Percentiles rank a stretch among this genome's conserved stretches.
Conservation (phyloP, 2,329 filamentous ascomycete species). For the Ceratocystis cubensis region DNA sequence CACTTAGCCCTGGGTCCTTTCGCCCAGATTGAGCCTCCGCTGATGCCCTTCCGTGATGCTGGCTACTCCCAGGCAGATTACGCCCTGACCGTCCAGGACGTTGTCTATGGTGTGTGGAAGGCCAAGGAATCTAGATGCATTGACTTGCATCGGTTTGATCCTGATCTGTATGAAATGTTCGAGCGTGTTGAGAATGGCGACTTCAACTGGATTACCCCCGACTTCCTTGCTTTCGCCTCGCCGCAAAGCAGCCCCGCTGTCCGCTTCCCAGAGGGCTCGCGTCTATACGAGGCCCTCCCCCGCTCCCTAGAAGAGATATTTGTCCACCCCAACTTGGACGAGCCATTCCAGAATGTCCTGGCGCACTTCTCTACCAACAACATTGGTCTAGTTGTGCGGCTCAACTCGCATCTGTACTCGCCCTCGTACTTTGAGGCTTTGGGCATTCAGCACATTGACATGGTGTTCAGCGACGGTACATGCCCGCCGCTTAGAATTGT, state of each 20-base stretch:
- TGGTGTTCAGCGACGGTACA: constrained; percentile 98
- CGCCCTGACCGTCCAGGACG: constrained; percentile 85
- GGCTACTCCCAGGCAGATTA: constrained; percentile 98
- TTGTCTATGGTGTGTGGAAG: constrained; percentile 97
- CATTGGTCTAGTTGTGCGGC: constrained; percentile 82
- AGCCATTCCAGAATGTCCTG: constrained; percentile 91
- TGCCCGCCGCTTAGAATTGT: constrained; percentile 84
- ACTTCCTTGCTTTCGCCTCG: constrained; percentile 93
- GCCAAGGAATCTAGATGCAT: constrained; percentile 93
- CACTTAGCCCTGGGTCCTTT: constrained; percentile 92
- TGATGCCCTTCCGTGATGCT: constrained; percentile 98
- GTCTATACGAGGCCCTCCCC: constrained; percentile 62
- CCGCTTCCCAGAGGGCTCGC: constrained; percentile 58
- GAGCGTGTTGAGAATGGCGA: constrained; percentile 96
- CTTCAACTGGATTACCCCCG: constrained; percentile 97
- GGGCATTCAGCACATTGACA: constrained; percentile 90
- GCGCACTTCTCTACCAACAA: constrained; percentile 77
- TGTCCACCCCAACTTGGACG: constrained; percentile 56
- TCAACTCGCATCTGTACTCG: constrained; percentile 93
- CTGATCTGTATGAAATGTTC: constrained; percentile 93
- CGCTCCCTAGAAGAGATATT: constrained; percentile 62
- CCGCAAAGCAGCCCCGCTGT: constrained; percentile 70
- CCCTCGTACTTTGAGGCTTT: constrained; percentile 94
- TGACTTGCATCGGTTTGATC: constrained; percentile 81
- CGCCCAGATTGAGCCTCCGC: constrained; percentile 86